Conservation (phyloP, 257 asterid genomes). For the Linaria vulgaris region DNA sequence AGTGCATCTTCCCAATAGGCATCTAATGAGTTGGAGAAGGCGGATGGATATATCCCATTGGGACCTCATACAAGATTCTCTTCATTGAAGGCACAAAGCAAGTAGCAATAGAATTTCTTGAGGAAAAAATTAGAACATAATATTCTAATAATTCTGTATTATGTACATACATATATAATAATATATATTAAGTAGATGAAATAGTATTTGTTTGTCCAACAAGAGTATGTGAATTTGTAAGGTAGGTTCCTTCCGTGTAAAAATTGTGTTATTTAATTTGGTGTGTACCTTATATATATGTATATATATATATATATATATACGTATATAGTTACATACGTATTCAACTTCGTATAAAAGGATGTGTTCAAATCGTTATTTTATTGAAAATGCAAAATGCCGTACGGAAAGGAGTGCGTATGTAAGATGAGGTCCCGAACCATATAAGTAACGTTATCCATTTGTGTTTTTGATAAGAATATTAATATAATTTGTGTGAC, state of each 20-base stretch:
- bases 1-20: conserved; percentile 42
- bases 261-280: too few relatives aligned
- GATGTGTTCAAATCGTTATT: background rate
- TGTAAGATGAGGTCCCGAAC: conserved; percentile 34
- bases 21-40: conserved; percentile 63
- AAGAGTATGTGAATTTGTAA: too few relatives aligned
- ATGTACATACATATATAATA: background rate
- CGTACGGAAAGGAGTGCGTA: conserved; percentile 11
- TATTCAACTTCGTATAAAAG: background rate
- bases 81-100: conserved; percentile 29
- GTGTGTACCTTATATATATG: too few relatives aligned
- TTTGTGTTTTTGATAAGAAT: conserved; percentile 14
- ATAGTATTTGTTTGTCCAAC: background rate
- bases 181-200: background rate
- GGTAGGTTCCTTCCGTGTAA: too few relatives aligned
- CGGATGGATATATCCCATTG: conserved; percentile 67
- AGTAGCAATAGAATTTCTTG: conserved; percentile 38
- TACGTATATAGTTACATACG: too few relatives aligned
- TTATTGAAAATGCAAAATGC: background rate
- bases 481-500: conserved; percentile 31
- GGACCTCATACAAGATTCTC: conserved; percentile 50
- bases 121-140: conserved; percentile 19
- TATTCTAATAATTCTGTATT: conserved; percentile 1
- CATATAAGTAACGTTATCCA: conserved; percentile 8
- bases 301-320: too few relatives aligned